Conservation (phyloP, 306 rosid genomes). For the Acacia crassicarpa region DNA sequence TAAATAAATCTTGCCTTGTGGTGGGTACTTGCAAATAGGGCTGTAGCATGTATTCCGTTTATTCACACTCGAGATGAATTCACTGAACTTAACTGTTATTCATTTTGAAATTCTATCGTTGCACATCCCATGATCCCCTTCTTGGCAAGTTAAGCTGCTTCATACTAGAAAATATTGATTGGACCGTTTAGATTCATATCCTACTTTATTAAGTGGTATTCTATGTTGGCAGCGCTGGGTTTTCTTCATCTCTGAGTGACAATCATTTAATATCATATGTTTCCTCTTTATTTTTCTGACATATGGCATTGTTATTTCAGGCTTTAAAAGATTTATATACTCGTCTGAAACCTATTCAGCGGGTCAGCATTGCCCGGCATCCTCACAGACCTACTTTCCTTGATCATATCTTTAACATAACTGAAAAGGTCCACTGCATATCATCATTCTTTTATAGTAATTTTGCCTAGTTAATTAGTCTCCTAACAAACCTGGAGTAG, state of each 20-base stretch:
- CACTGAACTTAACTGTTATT: not conserved
- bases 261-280: not conserved
- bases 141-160: conserved; percentile 9
- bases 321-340: conserved; percentile 71
- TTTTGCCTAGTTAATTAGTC: conserved; percentile 28
- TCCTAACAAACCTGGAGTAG: conserved; percentile 21
- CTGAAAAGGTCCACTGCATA: conserved; percentile 67
- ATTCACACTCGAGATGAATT: not conserved
- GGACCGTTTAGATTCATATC: conserved; percentile 5
- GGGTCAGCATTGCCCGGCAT: conserved; percentile 87
- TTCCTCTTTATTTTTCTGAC: conserved; percentile 18
- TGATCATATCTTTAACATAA: conserved; percentile 84
- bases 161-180: conserved; percentile 9
- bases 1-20: not conserved
- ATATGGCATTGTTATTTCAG: conserved; percentile 49
- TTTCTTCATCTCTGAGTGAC: conserved; percentile 17
- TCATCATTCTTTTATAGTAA: conserved; percentile 13
- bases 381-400: conserved; percentile 98
- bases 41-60: conserved; percentile 4
- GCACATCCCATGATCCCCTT: not conserved
- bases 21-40: conserved; percentile 14
- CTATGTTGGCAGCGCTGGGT: not conserved
- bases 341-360: conserved; percentile 79
- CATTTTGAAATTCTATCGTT: not conserved
- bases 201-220: conserved; percentile 3